Evolutionary conservation across 768 basidiomycete genomes (phyloP), one percentile per base, ranked within the genome.

Genomic region (Lenzites betulinus): DNA sequence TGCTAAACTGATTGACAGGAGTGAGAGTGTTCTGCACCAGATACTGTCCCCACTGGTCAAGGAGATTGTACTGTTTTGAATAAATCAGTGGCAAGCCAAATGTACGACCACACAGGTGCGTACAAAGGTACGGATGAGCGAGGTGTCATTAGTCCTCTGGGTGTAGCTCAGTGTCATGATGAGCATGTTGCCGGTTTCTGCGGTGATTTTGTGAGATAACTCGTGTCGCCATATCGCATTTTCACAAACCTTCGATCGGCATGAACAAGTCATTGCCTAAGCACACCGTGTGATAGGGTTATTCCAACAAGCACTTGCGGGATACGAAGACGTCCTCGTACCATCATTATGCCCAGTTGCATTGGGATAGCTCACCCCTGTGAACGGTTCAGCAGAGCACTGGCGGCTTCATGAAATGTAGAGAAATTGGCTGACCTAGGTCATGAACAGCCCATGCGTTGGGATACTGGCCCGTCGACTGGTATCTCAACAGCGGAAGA

Each of bases 101-200:
- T n/a, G n/a, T n/a, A n/a, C n/a, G n/a, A n/a, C n/a, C n/a, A n/a
- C n/a, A n/a, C n/a, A n/a, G n/a, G n/a, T n/a, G 38, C 42, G 28
- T 8, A 25, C n/a, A 15, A 22, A 84, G 65, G 71, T 69, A 16
- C 52, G 66, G 50, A 89, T 67, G 49, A 85, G 79, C 1, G 83
- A 81, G n/a, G 53, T 69, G 64, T 87, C 84, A 13, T 75, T 74
- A 0, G 83, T 78, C 63, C 75, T 79, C 60, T 83, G 84, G 2
- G 81, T 81, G 64, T 88, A 85, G 63, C 81, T 82, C 52, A 87
- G 74, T 1, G 85, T 77, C 87, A 88, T 87, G 70, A 88, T 87
- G 7, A 89, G 74, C 85, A 88, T 88, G 66, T 90, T 89, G 16
- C 86, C 88, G 58, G 84, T 85, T 73, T 89, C 88, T 86, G 49